Base-by-base conservation (phyloP, 306 rosid genomes). In the Rosa lucieae region DNA sequence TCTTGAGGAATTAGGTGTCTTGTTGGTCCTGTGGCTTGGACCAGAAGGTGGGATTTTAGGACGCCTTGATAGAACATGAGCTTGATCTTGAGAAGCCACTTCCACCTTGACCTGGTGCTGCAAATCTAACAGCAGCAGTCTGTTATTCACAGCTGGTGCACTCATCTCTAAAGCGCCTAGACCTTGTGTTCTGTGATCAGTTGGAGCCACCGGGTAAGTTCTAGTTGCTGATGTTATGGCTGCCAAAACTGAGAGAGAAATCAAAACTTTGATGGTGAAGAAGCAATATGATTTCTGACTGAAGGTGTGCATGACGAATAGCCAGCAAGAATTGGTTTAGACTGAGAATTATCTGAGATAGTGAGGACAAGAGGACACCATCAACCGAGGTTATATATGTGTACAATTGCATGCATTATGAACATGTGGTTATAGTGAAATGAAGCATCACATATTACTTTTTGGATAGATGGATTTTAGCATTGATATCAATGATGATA, bases 21-120 rank as follows among this genome's bases (percentile, higher is more conserved):
- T 44, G 62, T 78, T 39, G 15, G 49, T 32, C 5, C 61, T 70
- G 14, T 78, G 81, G 76, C 61, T 78, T 70, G 81, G 81, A 70
- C 81, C 62, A 29, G 76, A 78, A 15, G 70, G 37, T 8, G 76
- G 81, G 59, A 70, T 11, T 61, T 61, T 61, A 15, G 59, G 48
- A 32, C 81, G 71, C 81, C 26, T 58, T 10, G 47, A 46, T 70
- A 55, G n/a, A 70, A 15, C 44, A 6, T 61, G 67, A 61, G 42
- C 67, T n/a, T 7, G 68, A 74, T 55, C 17, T 3, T 26, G 77
- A 7, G 37, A 74, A 56, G 40, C 53, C 68, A 56, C 37, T 74
- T 26, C 14, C 39, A 8, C 44, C 68, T 11, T 61, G 39, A 61
- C 67, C 39, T 61, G 67, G 40, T 74, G 21, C 20, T 56, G 15